A percentile compares a stretch with the other conserved stretches of the same genome.
phyloP scores from a whole-genome alignment of 2,329 filamentous ascomycete genomes.

The Sarocladium kiliense region DNA sequence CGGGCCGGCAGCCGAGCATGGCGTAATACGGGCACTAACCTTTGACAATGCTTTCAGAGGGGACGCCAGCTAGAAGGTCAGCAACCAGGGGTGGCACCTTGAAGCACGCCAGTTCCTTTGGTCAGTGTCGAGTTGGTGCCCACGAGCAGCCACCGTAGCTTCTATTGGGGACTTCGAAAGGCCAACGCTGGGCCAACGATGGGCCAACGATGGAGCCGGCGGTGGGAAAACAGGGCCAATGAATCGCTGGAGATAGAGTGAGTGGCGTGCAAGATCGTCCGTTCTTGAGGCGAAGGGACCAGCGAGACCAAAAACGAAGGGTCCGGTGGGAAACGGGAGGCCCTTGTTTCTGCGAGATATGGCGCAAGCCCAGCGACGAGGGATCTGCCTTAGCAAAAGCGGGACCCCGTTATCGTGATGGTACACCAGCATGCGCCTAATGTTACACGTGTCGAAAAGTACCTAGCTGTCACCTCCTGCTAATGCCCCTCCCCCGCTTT shows the following conservation, averaged over 20 bases:
- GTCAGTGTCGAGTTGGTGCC: too few relatives aligned
- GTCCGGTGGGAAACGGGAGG: not conserved
- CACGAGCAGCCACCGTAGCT: not conserved
- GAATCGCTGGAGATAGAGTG: not conserved
- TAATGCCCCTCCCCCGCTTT: slow-evolving; percentile 31
- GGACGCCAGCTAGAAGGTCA: not conserved
- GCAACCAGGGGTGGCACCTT: not conserved
- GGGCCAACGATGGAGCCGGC: slow-evolving; percentile 5
- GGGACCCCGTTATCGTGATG: not conserved
- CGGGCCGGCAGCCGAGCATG: slow-evolving; percentile 8
- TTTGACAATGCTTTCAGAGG: not conserved
- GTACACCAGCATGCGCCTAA: not conserved
- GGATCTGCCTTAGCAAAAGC: not conserved
- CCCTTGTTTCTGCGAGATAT: slow-evolving; percentile 6
- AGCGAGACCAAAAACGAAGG: not conserved
- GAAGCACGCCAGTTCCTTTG: not conserved
- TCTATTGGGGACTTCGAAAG: not conserved
- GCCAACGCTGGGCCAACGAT: slow-evolving; percentile 5
- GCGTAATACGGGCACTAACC: slow-evolving; percentile 6
- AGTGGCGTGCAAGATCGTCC: not conserved
- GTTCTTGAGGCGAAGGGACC: not conserved
- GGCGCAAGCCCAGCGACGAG: not conserved
- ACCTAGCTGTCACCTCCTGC: slow-evolving; percentile 11
- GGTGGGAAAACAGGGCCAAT: not conserved
- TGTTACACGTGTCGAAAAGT: not conserved